Evolutionary conservation across 176 grass and related monocot genomes (phyloP), one percentile per base, ranked within the genome.

Genomic region (Raddia distichophylla): DNA sequence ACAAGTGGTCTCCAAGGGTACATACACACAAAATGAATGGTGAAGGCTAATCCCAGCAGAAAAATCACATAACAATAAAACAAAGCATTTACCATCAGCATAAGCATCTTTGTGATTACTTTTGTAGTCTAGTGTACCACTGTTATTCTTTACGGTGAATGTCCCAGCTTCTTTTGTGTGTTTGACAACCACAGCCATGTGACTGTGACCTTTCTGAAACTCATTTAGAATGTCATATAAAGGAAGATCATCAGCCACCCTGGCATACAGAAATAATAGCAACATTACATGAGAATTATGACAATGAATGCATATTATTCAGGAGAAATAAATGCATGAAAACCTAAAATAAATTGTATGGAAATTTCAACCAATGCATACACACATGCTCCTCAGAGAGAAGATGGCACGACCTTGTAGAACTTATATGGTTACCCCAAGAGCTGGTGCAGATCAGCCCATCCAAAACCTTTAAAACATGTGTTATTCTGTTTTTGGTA

Each of bases 181-280:
- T 87, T 95, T 95, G 74, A 95, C 81, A 64, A 99, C 93, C 82
- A 99, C 93, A 65, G 93, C 93, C 96, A 99, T 99, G 73, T 99
- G 96, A 66, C 96, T 99, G 82, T 99, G 96, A 22, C 93, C 93
- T 91, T 99, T 95, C 76, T 99, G 96, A 85, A 99, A 99, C 80
- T 99, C 93, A 82, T 99, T 99, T 80, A 99, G 87, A 85, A 99
- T 99, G 82, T 93, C 96, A 82, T 99, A 99, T 3, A 99, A 89
- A 86, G 96, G 96, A 81, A 95, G 87, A 91, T 99, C 96, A 80
- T 86, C 96, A 85, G 80, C 82, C 65, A 95, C 93, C 96, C 93
- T 99, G 85, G 69, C 80, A 63, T 79, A 86, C 76, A 78, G 12
- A 83, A 62, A 83, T 27, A 85, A 18, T 42, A 73, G 20, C 2